Percentiles rank a stretch among this genome's conserved stretches.
phyloP scores from a whole-genome alignment of 2,329 filamentous ascomycete species.

The Fusarium palustre region DNA sequence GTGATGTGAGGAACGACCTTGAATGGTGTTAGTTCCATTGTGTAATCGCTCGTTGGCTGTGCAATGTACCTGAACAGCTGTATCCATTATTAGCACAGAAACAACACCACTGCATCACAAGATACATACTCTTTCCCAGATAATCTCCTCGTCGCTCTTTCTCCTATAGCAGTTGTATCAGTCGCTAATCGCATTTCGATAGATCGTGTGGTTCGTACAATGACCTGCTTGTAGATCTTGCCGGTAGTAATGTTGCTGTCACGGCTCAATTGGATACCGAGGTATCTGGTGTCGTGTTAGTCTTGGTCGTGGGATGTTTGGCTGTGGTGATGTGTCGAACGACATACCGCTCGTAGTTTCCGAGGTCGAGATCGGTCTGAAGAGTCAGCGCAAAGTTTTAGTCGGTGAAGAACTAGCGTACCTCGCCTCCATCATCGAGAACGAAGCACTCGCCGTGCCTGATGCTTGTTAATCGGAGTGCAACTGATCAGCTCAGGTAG shows the following conservation, averaged over 20 bases:
- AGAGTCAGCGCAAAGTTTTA: slow-evolving; percentile 14
- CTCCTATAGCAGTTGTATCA: slow-evolving; percentile 54
- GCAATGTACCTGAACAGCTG: slow-evolving; percentile 31
- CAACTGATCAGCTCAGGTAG: background rate
- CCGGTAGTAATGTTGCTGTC: slow-evolving; percentile 98
- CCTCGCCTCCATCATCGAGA: slow-evolving; percentile 71
- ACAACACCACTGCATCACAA: background rate
- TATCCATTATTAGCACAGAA: slow-evolving; percentile 3
- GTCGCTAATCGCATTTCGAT: background rate
- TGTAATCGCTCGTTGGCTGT: background rate
- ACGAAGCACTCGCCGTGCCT: slow-evolving; percentile 93
- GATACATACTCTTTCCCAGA: slow-evolving; percentile 29
- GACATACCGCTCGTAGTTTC: slow-evolving; percentile 64
- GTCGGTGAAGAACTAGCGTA: slow-evolving; percentile 4
- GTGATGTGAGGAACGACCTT: slow-evolving; percentile 84
- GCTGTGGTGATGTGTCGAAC: background rate
- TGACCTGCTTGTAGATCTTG: slow-evolving; percentile 93
- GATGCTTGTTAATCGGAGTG: slow-evolving; percentile 11
- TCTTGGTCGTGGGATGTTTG: background rate
- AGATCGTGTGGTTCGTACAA: slow-evolving; percentile 62
- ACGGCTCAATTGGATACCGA: slow-evolving; percentile 81
- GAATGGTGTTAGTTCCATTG: background rate
- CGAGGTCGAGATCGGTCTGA: slow-evolving; percentile 65
- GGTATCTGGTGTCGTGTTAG: slow-evolving; percentile 61
- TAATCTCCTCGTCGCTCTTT: slow-evolving; percentile 70